Evolutionary conservation across 106 monocot species (phyloP).

Genomic region (Acorus calamus): DNA sequence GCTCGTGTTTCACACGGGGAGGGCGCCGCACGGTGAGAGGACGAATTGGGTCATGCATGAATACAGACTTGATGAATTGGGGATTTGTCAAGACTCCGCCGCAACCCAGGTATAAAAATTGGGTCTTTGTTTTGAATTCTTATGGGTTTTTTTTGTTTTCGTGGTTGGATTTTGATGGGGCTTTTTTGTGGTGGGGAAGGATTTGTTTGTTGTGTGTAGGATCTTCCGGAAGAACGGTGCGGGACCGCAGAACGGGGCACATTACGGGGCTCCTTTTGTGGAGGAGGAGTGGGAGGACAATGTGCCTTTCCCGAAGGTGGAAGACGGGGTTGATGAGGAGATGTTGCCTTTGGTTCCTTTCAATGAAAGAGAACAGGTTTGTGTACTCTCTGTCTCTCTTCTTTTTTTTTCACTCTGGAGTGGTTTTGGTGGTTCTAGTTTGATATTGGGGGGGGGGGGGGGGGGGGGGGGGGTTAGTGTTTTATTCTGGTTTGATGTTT

Average conservation of each 20-base stretch:
- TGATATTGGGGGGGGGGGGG: too few relatives aligned
- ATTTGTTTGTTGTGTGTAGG: slow-evolving; percentile 68
- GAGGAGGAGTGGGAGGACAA: slow-evolving; percentile 65
- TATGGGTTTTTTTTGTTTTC: background rate
- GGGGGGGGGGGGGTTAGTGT: too few relatives aligned
- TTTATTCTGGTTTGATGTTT: too few relatives aligned
- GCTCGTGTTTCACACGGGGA: slow-evolving; percentile 61
- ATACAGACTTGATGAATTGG: slow-evolving; percentile 38
- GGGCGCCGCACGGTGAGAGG: slow-evolving; percentile 53
- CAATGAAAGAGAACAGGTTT: too few relatives aligned
- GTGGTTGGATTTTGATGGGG: background rate
- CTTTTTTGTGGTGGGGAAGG: slow-evolving; percentile 22
- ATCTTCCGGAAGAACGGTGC: slow-evolving; percentile 71
- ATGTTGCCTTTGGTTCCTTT: too few relatives aligned
- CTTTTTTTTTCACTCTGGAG: too few relatives aligned
- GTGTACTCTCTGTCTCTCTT: too few relatives aligned
- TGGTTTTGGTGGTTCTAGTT: too few relatives aligned
- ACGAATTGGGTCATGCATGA: slow-evolving; percentile 64
- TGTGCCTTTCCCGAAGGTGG: background rate
- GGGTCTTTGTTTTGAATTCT: background rate
- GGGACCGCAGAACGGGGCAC: slow-evolving; percentile 84
- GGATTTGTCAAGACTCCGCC: background rate
- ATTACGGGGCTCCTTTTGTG: slow-evolving; percentile 68
- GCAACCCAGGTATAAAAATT: too few relatives aligned
- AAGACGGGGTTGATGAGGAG: background rate